Conservation (phyloP, 2,329 filamentous ascomycete genomes). For the Alternaria sp. region DNA sequence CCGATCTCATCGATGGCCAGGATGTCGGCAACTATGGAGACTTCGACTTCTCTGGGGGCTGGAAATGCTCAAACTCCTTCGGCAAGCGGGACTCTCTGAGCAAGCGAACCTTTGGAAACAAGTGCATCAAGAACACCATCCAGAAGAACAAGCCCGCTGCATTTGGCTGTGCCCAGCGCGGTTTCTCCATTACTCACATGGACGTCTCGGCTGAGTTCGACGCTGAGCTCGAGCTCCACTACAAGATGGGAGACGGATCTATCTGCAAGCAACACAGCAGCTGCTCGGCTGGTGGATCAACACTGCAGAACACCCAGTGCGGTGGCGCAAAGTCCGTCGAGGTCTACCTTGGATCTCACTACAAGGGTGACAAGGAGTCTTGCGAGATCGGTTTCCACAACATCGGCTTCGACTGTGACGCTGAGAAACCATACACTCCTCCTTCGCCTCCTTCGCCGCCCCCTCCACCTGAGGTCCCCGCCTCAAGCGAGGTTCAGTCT, state of each 20-base stretch:
- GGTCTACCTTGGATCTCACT: constrained; percentile 63
- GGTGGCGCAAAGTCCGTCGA: constrained; percentile 86
- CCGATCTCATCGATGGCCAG: constrained; percentile 57
- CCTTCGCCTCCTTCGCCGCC: constrained; percentile 8
- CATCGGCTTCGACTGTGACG: constrained; percentile 75
- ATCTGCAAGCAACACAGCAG: constrained; percentile 74
- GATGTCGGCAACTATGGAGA: constrained; percentile 70
- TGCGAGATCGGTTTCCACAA: constrained; percentile 77
- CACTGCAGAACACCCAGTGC: constrained; percentile 84
- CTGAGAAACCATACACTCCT: constrained; percentile 30
- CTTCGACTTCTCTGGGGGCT: constrained; percentile 69
- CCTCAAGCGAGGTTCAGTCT: constrained; percentile 14
- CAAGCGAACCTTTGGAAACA: constrained; percentile 53
- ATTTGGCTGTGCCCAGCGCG: constrained; percentile 70
- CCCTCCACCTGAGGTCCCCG: constrained; percentile 16
- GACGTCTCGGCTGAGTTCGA: constrained; percentile 77
- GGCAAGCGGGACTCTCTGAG: constrained; percentile 63
- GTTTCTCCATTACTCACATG: constrained; percentile 79
- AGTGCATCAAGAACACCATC: constrained; percentile 53
- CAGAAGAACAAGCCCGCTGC: constrained; percentile 59
- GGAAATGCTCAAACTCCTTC: constrained; percentile 69
- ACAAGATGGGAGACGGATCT: constrained; percentile 81
- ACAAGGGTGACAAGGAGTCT: constrained; percentile 58
- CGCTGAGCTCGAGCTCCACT: constrained; percentile 83
- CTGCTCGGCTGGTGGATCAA: constrained; percentile 72